Evolutionary conservation across 2,329 filamentous ascomycete species (phyloP), one percentile per base, ranked within the genome.

Genomic region (Colletotrichum tanaceti): DNA sequence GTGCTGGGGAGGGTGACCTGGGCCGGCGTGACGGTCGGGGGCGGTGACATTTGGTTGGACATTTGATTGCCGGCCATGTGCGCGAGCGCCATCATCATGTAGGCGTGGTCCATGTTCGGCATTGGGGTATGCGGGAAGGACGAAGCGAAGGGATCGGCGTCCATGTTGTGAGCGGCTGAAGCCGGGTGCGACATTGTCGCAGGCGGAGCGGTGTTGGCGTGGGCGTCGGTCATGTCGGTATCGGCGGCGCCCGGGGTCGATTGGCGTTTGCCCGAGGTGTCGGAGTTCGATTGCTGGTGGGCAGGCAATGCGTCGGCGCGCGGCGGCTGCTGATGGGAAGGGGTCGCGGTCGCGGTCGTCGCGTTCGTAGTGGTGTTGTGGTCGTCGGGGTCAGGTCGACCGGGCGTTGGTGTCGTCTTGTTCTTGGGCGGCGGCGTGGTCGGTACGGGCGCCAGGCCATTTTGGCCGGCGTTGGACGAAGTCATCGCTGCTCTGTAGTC

Each of bases 401-500:
- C 20, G 32, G 55, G 28, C 41, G 54, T 24, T 46, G 53, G 52
- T 18, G 65, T 58, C 28, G 24, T 63, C 32, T 58, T 65, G 38
- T 53, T 54, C 70, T 69, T 68, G 44, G 71, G 65, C 18, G 65
- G 69, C 69, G 71, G 65, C 57, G 63, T 72, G 58, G 59, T 70
- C 71, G 71, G 74, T 72, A 64, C 69, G 65, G 63, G 72, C 70
- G 69, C 68, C 62, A 67, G 66, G 72, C 73, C 73, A 73, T 75
- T 71, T 73, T 76, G 79, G 79, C 78, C 80, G 77, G 77, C 81
- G 77, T 81, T 81, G 76, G 85, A 86, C 86, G 85, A 88, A 86
- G 84, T 87, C 86, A 88, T 87, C 85, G 85, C 86, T 87, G 79
- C 80, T 83, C 78, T 76, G 75, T 73, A 70, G 69, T 63, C 71